These are phyloP conservation scores for Arthrobotrys entomopaga DNA, from an alignment of 2,329 filamentous ascomycete genomes.

Conservation along the genomic window DNA sequence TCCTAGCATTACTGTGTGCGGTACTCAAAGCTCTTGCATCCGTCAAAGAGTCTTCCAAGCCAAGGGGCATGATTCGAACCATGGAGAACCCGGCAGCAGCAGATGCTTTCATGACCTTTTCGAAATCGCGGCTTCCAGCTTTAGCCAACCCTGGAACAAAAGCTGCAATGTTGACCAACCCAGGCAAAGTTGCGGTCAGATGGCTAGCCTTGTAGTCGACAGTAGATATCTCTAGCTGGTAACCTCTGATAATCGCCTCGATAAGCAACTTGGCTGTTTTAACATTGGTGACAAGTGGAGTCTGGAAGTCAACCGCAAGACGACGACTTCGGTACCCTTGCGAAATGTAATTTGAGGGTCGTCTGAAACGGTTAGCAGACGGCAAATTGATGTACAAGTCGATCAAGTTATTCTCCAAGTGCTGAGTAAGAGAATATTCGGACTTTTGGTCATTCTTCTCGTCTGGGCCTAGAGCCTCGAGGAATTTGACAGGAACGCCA, in stretches of 20 bases:
- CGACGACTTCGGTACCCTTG: conserved; percentile 95
- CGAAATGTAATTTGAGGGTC: conserved; percentile 97
- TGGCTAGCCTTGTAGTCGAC: conserved; percentile 94
- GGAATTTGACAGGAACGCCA: conserved; percentile 88
- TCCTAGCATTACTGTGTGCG: conserved; percentile 76
- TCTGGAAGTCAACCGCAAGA: conserved; percentile 98
- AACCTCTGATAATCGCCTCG: conserved; percentile 90
- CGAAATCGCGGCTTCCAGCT: conserved; percentile 73
- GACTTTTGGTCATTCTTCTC: conserved; percentile 86
- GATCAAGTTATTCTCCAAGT: conserved; percentile 96
- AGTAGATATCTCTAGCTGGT: conserved; percentile 81
- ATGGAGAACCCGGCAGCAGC: conserved; percentile 81
- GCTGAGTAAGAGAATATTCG: conserved; percentile 96
- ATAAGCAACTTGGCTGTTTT: conserved; percentile 99
- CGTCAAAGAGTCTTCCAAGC: conserved; percentile 76
- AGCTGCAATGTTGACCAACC: conserved; percentile 80
- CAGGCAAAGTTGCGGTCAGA: conserved; percentile 76
- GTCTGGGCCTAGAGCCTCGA: conserved; percentile 80
- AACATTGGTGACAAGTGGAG: conserved; percentile 95
- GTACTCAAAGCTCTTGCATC: conserved; percentile 76
- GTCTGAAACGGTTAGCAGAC: conserved; percentile 96
- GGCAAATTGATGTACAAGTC: conserved; percentile 99
- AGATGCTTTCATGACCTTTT: conserved; percentile 76
- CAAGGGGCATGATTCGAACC: conserved; percentile 81
- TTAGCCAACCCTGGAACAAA: conserved; percentile 79